These are phyloP conservation scores for Waltiozyma sp. DNA, from an alignment of 1,139 yeast species.

Conservation along the genomic window DNA sequence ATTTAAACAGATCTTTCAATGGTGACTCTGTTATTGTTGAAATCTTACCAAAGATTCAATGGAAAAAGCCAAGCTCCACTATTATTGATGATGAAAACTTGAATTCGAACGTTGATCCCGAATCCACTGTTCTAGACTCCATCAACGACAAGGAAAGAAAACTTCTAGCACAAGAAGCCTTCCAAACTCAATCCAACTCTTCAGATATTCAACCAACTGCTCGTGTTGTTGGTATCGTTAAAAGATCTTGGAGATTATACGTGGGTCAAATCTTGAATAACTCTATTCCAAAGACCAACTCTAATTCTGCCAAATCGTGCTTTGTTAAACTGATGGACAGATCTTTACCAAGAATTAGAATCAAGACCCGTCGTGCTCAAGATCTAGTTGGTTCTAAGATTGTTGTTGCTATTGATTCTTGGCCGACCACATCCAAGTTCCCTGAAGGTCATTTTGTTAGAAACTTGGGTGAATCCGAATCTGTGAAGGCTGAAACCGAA, in stretches of 20 bases:
- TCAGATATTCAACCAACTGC: slow-evolving; percentile 77
- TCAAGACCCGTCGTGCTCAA: slow-evolving; percentile 75
- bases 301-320: slow-evolving; percentile 59
- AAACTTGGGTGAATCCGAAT: slow-evolving; percentile 79
- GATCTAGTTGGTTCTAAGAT: slow-evolving; percentile 80
- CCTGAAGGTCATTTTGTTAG: slow-evolving; percentile 96
- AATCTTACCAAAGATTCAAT: slow-evolving; percentile 70
- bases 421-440: slow-evolving; percentile 76
- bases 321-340: slow-evolving; percentile 85
- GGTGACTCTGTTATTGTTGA: slow-evolving; percentile 91
- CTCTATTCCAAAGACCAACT: slow-evolving; percentile 44
- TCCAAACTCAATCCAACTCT: slow-evolving; percentile 41
- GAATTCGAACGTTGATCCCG: slow-evolving; percentile 33
- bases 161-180: slow-evolving; percentile 68
- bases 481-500: slow-evolving; percentile 93
- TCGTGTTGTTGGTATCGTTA: slow-evolving; percentile 73
- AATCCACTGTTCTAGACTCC: slow-evolving; percentile 12
- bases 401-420: slow-evolving; percentile 83
- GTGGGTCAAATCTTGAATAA: slow-evolving; percentile 90
- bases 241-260: slow-evolving; percentile 92
- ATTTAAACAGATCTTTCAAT: slow-evolving; percentile 81
- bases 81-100: slow-evolving; percentile 56
- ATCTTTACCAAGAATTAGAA: slow-evolving; percentile 77
- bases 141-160: slow-evolving; percentile 30
- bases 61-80: slow-evolving; percentile 79